Base-by-base conservation (phyloP, 202 grass and related monocot genomes). In the Zizania palustris region DNA sequence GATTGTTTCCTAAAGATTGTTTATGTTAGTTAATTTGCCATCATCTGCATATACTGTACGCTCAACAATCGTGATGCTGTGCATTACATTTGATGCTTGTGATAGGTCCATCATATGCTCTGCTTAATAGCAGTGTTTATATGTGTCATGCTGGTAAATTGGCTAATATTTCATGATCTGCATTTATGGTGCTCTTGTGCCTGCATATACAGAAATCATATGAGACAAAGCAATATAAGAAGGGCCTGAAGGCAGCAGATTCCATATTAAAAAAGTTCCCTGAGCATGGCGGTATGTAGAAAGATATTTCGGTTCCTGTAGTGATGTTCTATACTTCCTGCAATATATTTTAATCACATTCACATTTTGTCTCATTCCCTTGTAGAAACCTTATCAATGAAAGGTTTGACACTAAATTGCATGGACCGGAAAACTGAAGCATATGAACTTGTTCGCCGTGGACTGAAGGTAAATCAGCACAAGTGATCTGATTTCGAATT, bases 201-300 rank as follows among this genome's bases (percentile, higher is more conserved):
- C 64, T 77, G 71, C 42, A 20, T 77, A 15, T 39, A 39, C 81
- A 99, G 96, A 99, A 99, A 99, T 99, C 96, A 41, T 99, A 99
- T 14, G 96, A 99, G 83, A 99, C 92, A 13, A 99, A 99, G 86
- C 96, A 99, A 76, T 99, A 99, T 77, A 99, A 99, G 80, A 99
- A 93, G 77, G 96, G 92, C 28, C 54, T 99, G 68, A 99, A 99
- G 68, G 88, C 96, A 77, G 96, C 96, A 68, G 96, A 99, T 93
- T 85, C 92, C 49, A 99, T 99, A 84, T 84, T 99, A 61, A 99
- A 93, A 65, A 99, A 99, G 76, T 99, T 99, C 62, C 90, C 96
- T 46, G 96, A 99, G 28, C 96, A 99, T 93, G 96, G 96, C 67
- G 96, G 96, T 99, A 87, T 60, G 54, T n/a, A 70, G 75, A 71